Percentiles rank a stretch among this genome's conserved stretches.
Conservation (phyloP, 1,139 yeast species). For the Fermentozyma sake region DNA sequence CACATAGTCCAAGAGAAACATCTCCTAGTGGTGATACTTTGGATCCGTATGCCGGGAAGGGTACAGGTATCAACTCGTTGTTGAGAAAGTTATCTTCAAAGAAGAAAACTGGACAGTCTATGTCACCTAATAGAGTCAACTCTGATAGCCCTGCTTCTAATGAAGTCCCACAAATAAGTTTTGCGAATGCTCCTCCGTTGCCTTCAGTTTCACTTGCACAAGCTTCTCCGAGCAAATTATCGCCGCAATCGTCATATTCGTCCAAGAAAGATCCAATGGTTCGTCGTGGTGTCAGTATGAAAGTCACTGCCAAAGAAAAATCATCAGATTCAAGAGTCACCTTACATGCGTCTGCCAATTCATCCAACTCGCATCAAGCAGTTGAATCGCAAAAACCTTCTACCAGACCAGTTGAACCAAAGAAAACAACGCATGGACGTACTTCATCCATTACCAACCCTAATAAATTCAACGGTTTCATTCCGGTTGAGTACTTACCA, state of each 20-base stretch:
- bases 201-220: slow-evolving; percentile 17
- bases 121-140: slow-evolving; percentile 12
- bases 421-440: slow-evolving; percentile 21
- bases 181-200: slow-evolving; percentile 6
- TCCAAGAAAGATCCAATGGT: slow-evolving; percentile 42
- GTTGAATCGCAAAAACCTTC: slow-evolving; percentile 3
- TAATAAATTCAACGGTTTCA: slow-evolving; percentile 36
- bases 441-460: slow-evolving; percentile 27
- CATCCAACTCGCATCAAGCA: slow-evolving; percentile 4
- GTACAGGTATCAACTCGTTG: slow-evolving; percentile 30
- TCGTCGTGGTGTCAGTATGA: slow-evolving; percentile 61
- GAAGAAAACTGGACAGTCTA: slow-evolving; percentile 16
- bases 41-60: slow-evolving; percentile 29
- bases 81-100: slow-evolving; percentile 38
- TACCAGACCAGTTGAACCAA: not conserved
- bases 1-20: slow-evolving; percentile 26
- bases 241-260: slow-evolving; percentile 12
- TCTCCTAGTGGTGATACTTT: slow-evolving; percentile 24
- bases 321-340: slow-evolving; percentile 27
- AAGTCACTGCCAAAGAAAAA: slow-evolving; percentile 55
- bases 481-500: slow-evolving; percentile 45
- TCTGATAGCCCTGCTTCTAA: slow-evolving; percentile 6
- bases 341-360: slow-evolving; percentile 16
- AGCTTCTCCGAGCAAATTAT: slow-evolving; percentile 15
- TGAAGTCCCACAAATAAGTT: not conserved